A percentile compares a stretch with the other conserved stretches of the same genome.
Evolutionary conservation across 164 flowering plant genomes (phyloP).

Genomic region (Dillenia turbinata): DNA sequence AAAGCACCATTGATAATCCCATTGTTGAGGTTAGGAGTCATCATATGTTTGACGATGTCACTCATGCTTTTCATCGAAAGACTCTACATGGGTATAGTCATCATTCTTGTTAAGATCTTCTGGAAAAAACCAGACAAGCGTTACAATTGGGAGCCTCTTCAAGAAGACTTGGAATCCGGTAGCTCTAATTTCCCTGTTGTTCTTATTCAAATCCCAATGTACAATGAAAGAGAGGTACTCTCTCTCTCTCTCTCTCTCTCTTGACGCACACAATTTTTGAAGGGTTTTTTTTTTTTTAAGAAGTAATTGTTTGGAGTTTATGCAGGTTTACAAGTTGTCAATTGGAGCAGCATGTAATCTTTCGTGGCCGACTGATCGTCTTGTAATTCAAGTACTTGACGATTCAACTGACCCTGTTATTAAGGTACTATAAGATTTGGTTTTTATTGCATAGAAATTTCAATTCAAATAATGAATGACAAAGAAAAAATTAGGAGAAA

Average conservation of each 20-base stretch:
- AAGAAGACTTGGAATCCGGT: constrained; percentile 72
- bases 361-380: constrained; percentile 85
- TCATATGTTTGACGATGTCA: constrained; percentile 62
- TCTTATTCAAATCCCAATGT: constrained; percentile 92
- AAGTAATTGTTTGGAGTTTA: neutral
- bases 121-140: constrained; percentile 87
- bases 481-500: too few species aligned
- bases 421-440: constrained; percentile 39
- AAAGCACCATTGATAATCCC: constrained; percentile 79
- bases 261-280: constrained; percentile 7
- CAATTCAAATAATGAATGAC: too few species aligned
- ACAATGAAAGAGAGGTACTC: constrained; percentile 72
- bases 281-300: neutral
- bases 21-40: constrained; percentile 37
- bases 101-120: constrained; percentile 69
- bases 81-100: constrained; percentile 87
- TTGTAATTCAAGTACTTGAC: constrained; percentile 87
- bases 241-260: neutral
- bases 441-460: too few species aligned
- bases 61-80: constrained; percentile 87
- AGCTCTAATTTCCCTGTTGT: constrained; percentile 67
- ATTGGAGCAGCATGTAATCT: constrained; percentile 88
- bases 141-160: constrained; percentile 73
- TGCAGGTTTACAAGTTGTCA: constrained; percentile 76
- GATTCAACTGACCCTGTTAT: constrained; percentile 77